Evolutionary conservation across 192 early-diverging fungal species (phyloP).

Genomic region (Pilaira anomala): DNA sequence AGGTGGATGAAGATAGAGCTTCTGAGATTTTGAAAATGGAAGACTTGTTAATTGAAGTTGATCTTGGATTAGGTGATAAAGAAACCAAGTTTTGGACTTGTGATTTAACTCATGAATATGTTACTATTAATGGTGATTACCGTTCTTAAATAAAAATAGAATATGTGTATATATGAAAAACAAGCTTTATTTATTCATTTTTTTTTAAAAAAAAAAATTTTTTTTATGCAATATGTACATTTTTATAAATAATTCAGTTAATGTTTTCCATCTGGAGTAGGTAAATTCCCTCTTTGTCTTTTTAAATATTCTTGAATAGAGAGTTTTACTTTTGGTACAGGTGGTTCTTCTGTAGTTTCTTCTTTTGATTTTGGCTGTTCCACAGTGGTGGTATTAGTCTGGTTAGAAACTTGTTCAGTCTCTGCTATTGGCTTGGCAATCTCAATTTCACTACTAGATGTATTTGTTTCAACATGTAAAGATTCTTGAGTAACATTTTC

Average conservation of each 20-base stretch:
- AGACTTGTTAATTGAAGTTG: constrained; percentile 78
- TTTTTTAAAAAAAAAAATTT: neutral
- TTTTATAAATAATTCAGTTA: neutral
- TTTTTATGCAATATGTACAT: neutral
- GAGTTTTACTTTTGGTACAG: neutral
- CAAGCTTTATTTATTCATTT: neutral
- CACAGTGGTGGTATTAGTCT: neutral
- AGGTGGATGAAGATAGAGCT: constrained; percentile 80
- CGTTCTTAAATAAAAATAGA: constrained; percentile 45
- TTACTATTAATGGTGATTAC: constrained; percentile 93
- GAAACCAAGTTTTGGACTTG: constrained; percentile 90
- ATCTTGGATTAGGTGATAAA: constrained; percentile 72
- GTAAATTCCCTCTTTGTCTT: too few species aligned
- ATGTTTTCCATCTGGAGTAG: too few species aligned
- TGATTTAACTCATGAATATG: constrained; percentile 91
- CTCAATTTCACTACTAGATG: too few species aligned
- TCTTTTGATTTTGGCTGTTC: neutral
- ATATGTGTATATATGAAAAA: neutral
- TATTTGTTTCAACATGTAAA: too few species aligned
- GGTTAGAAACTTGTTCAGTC: neutral
- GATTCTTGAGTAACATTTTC: too few species aligned
- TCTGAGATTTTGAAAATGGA: constrained; percentile 80
- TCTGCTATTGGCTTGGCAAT: too few species aligned
- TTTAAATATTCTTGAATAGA: neutral
- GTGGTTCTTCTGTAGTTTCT: too few species aligned